Base-by-base conservation (phyloP, 768 basidiomycete genomes). In the Podaxis sp. region DNA sequence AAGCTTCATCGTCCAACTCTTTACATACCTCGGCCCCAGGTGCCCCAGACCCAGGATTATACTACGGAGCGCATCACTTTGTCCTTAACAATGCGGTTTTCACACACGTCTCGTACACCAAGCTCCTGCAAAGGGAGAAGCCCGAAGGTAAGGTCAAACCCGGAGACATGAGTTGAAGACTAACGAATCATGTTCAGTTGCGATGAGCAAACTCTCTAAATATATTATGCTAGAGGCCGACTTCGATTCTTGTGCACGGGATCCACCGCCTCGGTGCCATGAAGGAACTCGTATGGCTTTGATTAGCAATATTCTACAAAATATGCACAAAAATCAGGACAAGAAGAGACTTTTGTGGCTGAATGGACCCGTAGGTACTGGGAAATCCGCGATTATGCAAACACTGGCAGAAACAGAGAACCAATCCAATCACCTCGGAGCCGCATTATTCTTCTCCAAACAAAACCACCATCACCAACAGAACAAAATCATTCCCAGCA, bases 321-420 rank as follows among this genome's bases (percentile, higher is more conserved):
- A 59, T 33, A 19, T 13, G 3, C 36, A 33, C n/a, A 13, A 36
- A 28, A 36, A 33, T 33, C 33, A 33, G 7, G 33, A 33, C 33
- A 33, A 56, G 13, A 48, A 57, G 19, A 59, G 28, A 1, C 33
- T 68, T 11, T 24, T 68, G 2, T 71, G 69, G 71, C 51, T 74
- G 1, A 44, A 64, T 22, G 73, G 74, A 0, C 66, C 71, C 0
- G 71, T 69, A n/a, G 71, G 73, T 0, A 62, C 68, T 0, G 74
- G 73, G 1, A 74, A 74, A 57, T 67, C 73, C 0, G 69, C 72
- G 1, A 62, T 78, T 6, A 67, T 68, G 15, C 76, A 76, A 51
- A 74, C 73, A 0, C 60, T 75, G 0, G 71, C 75, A 8, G 69
- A 76, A 40, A 19, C 30, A 1, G 22, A 30, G 3, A 52, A 40